Base-by-base conservation (phyloP, 1,284 basidiomycete species). In the Austropuccinia psidii region DNA sequence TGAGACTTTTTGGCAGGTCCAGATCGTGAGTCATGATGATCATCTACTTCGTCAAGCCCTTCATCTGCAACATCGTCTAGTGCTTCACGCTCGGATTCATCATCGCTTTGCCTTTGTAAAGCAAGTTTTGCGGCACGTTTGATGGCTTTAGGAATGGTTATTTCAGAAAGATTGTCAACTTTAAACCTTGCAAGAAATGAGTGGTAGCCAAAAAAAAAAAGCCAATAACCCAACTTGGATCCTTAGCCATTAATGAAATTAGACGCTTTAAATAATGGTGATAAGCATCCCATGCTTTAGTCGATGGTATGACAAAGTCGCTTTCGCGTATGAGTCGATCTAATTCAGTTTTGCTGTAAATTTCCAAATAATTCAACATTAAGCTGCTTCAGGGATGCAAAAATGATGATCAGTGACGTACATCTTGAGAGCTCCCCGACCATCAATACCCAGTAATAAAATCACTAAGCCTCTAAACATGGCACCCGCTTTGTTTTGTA, bases 181-280 rank as follows among this genome's bases (percentile, higher is more conserved):
- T 24, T 19, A 49, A 49, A 49, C 3, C 19, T 49, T 49, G 15
- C 43, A 47, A 17, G 21, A 47, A 21, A 47, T 13, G 13, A 8
- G 31, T 47, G 62, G 37, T 13, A n/a, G 27, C 19, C 31, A 6
- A 64, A 39, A 1, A n/a, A 29, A 31, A 33, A 13, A 15, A 52
- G 19, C 27, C 21, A 50, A 27, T 31, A 54, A 17, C 11, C 58
- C 54, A 24, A 73, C 69, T 73, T 24, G 69, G 61, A 74, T 74
- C 73, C 74, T 79, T 79, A 21, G 78, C 77, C 31, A 77, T 76
- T 19, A 78, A 75, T 37, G 77, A 77, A 55, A 80, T 75, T 66
- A 80, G 58, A 5, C 79, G 67, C 75, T 78, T 79, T 64, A 79
- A 77, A 70, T 79, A 80, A 47, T 76, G 76, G 9, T 78, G 75